Conservation (phyloP, 73 alveolate genomes). For the Tetrahymena thermophila region DNA sequence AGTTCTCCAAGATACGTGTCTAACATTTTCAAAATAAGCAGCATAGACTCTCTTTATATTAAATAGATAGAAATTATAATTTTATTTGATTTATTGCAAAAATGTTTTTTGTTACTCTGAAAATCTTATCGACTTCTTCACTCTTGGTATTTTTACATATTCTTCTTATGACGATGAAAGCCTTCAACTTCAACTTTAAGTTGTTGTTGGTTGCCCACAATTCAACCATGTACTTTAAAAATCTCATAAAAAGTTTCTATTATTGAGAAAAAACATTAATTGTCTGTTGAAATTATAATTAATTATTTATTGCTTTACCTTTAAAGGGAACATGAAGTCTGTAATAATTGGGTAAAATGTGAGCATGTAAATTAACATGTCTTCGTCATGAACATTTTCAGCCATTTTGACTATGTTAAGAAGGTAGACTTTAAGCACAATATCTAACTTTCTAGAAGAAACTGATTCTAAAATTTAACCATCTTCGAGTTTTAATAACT, state of each 20-base stretch:
- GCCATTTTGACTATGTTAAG: not conserved
- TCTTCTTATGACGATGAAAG: not conserved
- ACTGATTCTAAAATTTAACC: not conserved
- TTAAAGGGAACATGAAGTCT: not conserved
- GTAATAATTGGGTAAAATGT: not conserved
- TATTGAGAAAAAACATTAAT: not conserved
- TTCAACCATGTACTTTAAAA: not conserved
- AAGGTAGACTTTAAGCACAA: not conserved
- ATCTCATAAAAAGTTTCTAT: not conserved
- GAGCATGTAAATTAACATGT: not conserved
- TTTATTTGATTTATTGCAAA: not conserved
- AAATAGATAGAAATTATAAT: not conserved
- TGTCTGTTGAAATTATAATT: not conserved
- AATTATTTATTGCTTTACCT: not conserved
- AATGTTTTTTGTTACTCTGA: not conserved
- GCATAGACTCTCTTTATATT: not conserved
- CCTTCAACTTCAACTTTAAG: not conserved
- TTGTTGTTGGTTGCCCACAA: not conserved
- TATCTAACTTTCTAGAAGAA: not conserved
- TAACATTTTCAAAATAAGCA: not conserved
- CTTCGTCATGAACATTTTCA: not conserved
- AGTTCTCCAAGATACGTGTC: not conserved
- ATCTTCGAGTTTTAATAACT: not conserved
- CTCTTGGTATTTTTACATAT: not conserved
- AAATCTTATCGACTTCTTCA: not conserved